These are phyloP conservation scores for Pleurotus tuoliensis DNA, from an alignment of 768 basidiomycete species.

Conservation along the genomic window DNA sequence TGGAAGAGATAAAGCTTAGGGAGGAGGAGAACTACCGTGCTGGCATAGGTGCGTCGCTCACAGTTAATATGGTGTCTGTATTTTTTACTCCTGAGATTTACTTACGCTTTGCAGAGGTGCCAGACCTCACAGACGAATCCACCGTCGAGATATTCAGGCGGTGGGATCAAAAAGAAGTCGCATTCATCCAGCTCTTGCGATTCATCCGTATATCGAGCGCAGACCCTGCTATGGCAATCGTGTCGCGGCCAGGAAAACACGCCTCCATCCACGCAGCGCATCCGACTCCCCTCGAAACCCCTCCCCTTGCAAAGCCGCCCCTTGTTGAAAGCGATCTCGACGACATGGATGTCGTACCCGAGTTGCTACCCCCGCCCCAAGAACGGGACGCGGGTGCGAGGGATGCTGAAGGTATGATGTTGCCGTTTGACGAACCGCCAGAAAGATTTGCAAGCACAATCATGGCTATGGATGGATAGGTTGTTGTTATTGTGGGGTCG, in stretches of 20 bases:
- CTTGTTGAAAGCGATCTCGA: background rate
- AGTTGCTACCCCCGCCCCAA: background rate
- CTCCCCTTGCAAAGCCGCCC: no score
- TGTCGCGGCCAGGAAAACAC: conserved; percentile 65
- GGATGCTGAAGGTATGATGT: background rate
- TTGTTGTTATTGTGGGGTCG: background rate
- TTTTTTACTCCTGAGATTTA: no score
- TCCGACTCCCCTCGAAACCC: no score
- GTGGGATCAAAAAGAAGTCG: conserved; percentile 77
- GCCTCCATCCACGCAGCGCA: conserved; percentile 20
- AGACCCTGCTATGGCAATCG: conserved; percentile 38
- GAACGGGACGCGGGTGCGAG: background rate
- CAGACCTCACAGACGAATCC: conserved; percentile 69
- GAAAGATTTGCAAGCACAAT: conserved; percentile 29
- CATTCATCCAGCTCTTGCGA: conserved; percentile 67
- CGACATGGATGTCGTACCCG: conserved; percentile 8
- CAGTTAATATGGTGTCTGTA: no score
- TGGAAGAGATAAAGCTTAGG: conserved; percentile 67
- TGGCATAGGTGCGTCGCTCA: conserved; percentile 60
- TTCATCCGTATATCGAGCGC: conserved; percentile 72
- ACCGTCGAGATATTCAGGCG: conserved; percentile 68
- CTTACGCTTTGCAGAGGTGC: conserved; percentile 49
- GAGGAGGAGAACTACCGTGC: conserved; percentile 76
- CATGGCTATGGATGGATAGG: conserved; percentile 27
- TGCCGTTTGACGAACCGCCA: conserved; percentile 13